phyloP scores from a whole-genome alignment of 495 filamentous ascomycete genomes.

The Geoglossum glabrum region DNA sequence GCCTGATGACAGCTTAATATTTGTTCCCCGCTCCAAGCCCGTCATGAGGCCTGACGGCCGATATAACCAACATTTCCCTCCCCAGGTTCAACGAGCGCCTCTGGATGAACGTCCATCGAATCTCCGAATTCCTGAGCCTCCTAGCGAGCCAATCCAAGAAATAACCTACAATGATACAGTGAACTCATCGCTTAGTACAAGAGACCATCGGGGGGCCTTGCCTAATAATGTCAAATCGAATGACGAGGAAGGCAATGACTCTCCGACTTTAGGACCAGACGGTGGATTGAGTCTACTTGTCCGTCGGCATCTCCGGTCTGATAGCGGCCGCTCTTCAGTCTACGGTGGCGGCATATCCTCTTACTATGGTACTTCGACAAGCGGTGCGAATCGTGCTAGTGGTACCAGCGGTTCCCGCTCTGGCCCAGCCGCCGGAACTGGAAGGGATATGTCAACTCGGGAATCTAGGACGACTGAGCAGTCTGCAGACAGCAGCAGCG shows the following conservation, averaged over 20 bases:
- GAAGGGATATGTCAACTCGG: conserved; percentile 5
- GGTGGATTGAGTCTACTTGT: conserved; percentile 55
- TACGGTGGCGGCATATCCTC: background rate
- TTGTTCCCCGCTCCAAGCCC: background rate
- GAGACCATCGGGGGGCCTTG: background rate
- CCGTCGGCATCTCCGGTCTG: conserved; percentile 63
- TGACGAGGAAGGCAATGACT: conserved; percentile 27
- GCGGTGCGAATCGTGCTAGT: background rate
- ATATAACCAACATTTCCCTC: background rate
- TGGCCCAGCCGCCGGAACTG: background rate
- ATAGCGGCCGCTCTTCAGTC: conserved; percentile 26
- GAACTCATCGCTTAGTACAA: background rate
- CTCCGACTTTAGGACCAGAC: conserved; percentile 55
- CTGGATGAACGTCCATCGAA: background rate
- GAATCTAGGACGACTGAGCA: background rate
- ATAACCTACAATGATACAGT: background rate
- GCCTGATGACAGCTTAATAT: background rate
- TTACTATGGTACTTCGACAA: background rate
- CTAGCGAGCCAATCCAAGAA: background rate
- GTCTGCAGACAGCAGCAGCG: conserved; percentile 10
- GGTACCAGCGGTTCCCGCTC: background rate
- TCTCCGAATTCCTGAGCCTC: background rate
- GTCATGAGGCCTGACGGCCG: background rate
- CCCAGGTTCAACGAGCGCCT: background rate
- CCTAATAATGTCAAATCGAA: background rate